Percentiles rank a stretch among this genome's conserved stretches.
Evolutionary conservation across 1,139 yeast genomes (phyloP).

Genomic region (Taiozyma sp.): DNA sequence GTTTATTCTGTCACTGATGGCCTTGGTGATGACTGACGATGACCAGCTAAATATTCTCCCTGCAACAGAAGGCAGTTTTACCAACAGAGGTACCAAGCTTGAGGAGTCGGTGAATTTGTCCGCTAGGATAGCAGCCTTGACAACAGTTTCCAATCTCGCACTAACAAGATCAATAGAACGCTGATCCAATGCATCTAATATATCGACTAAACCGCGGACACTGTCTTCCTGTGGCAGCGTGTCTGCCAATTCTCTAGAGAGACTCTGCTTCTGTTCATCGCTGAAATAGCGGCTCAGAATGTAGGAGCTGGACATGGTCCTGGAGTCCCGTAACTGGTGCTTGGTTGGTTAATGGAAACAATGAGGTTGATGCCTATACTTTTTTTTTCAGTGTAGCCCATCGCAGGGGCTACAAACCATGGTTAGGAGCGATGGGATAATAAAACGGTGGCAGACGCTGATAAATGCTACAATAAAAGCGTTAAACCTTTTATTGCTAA

Average conservation of each 20-base stretch:
- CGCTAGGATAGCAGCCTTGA: conserved; percentile 1
- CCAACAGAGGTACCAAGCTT: conserved; percentile 1
- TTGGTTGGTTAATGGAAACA: not conserved
- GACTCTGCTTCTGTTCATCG: conserved; percentile 3
- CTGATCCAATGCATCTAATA: conserved; percentile 8
- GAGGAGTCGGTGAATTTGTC: not conserved
- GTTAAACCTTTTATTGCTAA: too few relatives aligned
- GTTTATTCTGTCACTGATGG: conserved; percentile 8
- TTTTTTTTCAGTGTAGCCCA: not conserved
- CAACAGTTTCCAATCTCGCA: not conserved
- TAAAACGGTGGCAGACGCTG: not conserved
- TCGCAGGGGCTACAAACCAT: not conserved
- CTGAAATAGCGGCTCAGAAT: conserved; percentile 9
- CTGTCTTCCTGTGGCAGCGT: conserved; percentile 6
- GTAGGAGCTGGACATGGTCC: not conserved
- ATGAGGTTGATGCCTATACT: not conserved
- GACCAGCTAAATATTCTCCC: conserved; percentile 7
- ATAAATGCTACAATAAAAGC: not conserved
- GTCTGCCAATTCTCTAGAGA: conserved; percentile 9
- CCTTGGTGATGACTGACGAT: conserved; percentile 1
- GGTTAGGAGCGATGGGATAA: not conserved
- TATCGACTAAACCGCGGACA: conserved; percentile 8
- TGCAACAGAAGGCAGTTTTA: conserved; percentile 6
- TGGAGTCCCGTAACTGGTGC: not conserved
- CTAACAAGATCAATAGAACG: conserved; percentile 4